Evolutionary conservation across 2,329 filamentous ascomycete genomes (phyloP).

Genomic region (Diaporthe amygdali): DNA sequence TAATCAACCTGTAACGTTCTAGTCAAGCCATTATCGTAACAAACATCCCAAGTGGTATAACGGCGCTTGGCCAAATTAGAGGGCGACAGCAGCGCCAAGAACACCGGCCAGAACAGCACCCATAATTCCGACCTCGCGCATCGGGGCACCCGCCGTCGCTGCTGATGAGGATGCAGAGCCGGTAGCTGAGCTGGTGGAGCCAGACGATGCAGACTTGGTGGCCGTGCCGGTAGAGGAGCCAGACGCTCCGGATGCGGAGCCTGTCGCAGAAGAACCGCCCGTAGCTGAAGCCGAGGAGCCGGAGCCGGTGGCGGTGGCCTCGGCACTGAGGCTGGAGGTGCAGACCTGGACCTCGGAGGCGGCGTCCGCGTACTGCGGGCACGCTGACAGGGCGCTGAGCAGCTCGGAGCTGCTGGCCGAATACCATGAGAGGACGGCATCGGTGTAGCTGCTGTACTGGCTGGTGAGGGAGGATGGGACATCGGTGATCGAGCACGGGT

Average conservation of each 20-base stretch:
- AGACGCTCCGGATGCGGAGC: constrained; percentile 8
- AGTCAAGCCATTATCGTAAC: not conserved
- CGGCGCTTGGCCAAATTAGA: not conserved
- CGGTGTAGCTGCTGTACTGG: constrained; percentile 29
- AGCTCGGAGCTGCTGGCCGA: constrained; percentile 28
- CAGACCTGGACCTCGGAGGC: constrained; percentile 15
- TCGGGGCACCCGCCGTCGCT: constrained; percentile 14
- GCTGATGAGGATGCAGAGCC: constrained; percentile 1
- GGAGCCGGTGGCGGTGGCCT: not conserved
- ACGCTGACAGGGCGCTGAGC: constrained; percentile 30
- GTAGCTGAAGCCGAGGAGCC: not conserved
- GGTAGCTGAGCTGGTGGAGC: not conserved
- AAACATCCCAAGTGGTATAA: not conserved
- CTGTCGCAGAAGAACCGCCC: not conserved
- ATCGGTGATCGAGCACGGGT: constrained; percentile 31
- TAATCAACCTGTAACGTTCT: not conserved
- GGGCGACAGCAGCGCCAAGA: constrained; percentile 19
- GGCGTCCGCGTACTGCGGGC: constrained; percentile 29
- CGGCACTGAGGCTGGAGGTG: not conserved
- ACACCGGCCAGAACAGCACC: constrained; percentile 22
- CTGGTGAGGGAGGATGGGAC: constrained; percentile 30
- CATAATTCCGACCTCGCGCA: constrained; percentile 12
- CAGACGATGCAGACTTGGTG: not conserved
- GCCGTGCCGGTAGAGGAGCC: constrained; percentile 5
- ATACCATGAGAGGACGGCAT: constrained; percentile 32